Base-by-base conservation (phyloP, 1,284 basidiomycete genomes). In the Mycena citricolor region DNA sequence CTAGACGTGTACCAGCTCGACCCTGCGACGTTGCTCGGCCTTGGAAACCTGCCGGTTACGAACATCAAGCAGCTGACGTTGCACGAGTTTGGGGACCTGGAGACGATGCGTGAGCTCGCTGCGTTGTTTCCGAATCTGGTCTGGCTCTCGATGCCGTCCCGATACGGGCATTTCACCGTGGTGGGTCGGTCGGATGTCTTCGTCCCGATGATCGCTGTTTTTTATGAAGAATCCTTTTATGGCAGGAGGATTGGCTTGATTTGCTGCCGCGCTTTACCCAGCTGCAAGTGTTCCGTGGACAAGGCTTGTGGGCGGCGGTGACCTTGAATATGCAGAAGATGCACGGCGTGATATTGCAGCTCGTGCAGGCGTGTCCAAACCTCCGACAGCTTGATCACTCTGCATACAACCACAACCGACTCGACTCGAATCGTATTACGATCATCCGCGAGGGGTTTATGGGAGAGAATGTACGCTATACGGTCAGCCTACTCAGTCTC, bases 281-380 rank as follows among this genome's bases (percentile, higher is more conserved):
- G 10, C 67, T 76, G 12, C 61, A 70, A 51, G 63, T 69, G 0
- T 68, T 74, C 47, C 63, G 66, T 22, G 71, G 72, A 11, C 44
- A 54, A 22, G 68, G 63, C 6, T 53, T 74, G 1, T 74, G 72
- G 72, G 47, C 43, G 4, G 62, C 68, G 14, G 64, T 68, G 11
- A 54, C 59, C 14, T 49, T 59, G 22, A 51, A 61, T 42, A 62
- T 63, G 49, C 50, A 59, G 20, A 50, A 49, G 24, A 69, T 73
- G 68, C 70, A 73, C 36, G 44, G 56, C 6, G 64, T 64, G 7
- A 70, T 74, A 19, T 54, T 63, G 49, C 50, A 64, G 32, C 57
- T 76, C 5, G 63, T 69, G 3, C 54, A 62, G 34, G 47, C 59
- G 2, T 71, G 71, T 44, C 69, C 71, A n/a, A 61, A 64, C 14